phyloP scores from a whole-genome alignment of 768 basidiomycete species.

The Vararia minispora region DNA sequence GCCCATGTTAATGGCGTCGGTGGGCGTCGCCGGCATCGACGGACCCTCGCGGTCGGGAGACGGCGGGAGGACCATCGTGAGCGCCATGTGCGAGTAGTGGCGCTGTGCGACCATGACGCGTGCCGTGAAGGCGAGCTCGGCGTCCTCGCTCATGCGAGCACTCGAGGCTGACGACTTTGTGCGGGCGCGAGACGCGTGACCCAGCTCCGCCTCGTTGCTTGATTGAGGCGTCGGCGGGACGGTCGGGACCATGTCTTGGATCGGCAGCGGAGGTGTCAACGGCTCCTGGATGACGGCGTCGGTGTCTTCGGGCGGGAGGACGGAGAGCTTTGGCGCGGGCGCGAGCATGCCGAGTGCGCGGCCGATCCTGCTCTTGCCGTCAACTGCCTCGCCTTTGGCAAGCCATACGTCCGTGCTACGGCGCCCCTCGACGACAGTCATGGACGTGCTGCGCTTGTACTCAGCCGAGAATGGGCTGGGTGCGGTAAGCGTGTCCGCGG shows the following conservation, averaged over 20 bases:
- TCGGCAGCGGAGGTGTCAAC: conserved; percentile 48
- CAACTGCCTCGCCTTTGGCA: conserved; percentile 58
- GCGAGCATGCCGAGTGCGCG: conserved; percentile 54
- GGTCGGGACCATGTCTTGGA: conserved; percentile 34
- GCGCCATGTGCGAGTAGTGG: conserved; percentile 62
- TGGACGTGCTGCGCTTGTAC: conserved; percentile 52
- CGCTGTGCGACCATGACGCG: conserved; percentile 63
- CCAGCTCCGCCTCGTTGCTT: conserved; percentile 46
- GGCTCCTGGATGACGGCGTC: conserved; percentile 27
- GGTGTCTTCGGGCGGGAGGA: conserved; percentile 46
- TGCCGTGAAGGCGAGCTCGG: conserved; percentile 37
- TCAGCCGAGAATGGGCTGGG: conserved; percentile 36
- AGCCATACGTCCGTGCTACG: conserved; percentile 72
- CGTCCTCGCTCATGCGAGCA: conserved; percentile 38
- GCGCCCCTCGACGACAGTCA: conserved; percentile 57
- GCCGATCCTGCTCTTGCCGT: conserved; percentile 49
- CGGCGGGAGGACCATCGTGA: conserved; percentile 44
- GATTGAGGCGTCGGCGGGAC: conserved; percentile 44
- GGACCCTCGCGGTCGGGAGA: conserved; percentile 28
- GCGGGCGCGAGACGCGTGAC: conserved; percentile 24
- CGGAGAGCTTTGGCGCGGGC: conserved; percentile 55
- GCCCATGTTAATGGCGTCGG: conserved; percentile 23
- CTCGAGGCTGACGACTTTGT: conserved; percentile 47
- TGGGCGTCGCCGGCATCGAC: conserved; percentile 22
- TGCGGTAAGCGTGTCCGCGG: conserved; percentile 29